Conservation (phyloP, 352 stramenopile species). For the Halophytophthora polymorphica region DNA sequence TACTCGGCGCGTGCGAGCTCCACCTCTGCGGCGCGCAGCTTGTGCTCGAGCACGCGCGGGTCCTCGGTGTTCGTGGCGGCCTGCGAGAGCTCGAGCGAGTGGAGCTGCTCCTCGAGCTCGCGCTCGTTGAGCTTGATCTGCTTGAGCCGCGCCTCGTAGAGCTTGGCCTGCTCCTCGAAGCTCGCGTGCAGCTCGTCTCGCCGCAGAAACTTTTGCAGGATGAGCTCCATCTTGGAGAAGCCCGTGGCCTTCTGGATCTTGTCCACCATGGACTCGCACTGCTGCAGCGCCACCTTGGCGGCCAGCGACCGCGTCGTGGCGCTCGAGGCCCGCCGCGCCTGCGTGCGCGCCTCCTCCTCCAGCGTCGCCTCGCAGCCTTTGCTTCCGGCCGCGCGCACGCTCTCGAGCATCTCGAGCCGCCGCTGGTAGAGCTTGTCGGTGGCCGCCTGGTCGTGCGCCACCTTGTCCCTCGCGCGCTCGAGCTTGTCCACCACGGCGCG, state of each 20-base stretch:
- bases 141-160: conserved; percentile 77
- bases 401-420: conserved; percentile 73
- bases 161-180: conserved; percentile 79
- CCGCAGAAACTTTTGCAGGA: conserved; percentile 77
- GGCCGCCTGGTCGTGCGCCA: conserved; percentile 62
- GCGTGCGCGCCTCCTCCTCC: conserved; percentile 19
- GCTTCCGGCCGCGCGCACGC: conserved; percentile 29
- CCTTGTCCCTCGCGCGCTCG: conserved; percentile 53
- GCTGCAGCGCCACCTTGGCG: conserved; percentile 71
- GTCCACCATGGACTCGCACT: conserved; percentile 80
- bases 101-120: conserved; percentile 71
- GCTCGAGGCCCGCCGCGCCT: conserved; percentile 28
- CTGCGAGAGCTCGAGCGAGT: conserved; percentile 64
- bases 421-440: conserved; percentile 69
- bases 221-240: conserved; percentile 71
- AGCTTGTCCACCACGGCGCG: conserved; percentile 66
- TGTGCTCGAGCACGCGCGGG: conserved; percentile 65
- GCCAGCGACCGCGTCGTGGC: conserved; percentile 52
- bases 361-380: conserved; percentile 18
- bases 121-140: conserved; percentile 74
- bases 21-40: conserved; percentile 64
- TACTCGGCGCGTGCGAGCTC: conserved; percentile 64
- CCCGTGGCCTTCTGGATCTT: conserved; percentile 83
- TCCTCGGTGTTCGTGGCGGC: conserved; percentile 47
- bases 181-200: conserved; percentile 75